Percentiles rank a stretch among this genome's conserved stretches.
Evolutionary conservation across 2,329 filamentous ascomycete species (phyloP).

Genomic region (Cladosporium halotolerans): DNA sequence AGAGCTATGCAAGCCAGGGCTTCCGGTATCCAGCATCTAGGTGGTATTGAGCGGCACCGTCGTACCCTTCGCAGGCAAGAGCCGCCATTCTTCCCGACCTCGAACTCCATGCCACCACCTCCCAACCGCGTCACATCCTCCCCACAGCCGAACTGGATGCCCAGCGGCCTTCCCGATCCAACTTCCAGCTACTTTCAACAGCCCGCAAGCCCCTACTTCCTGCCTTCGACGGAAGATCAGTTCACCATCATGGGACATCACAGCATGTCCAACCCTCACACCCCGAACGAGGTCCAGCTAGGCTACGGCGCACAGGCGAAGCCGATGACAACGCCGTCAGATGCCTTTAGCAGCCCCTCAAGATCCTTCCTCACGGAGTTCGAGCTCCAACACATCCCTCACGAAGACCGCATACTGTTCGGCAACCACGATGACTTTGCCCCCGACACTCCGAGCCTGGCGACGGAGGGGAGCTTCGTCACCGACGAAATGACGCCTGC

Average conservation of each 20-base stretch:
- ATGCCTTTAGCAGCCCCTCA: conserved; percentile 11
- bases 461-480: conserved; percentile 25
- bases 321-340: conserved; percentile 12
- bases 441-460: conserved; percentile 25
- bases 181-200: conserved; percentile 4
- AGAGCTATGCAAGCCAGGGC: conserved; percentile 3
- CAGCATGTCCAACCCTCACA: conserved; percentile 12
- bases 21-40: background rate
- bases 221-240: conserved; percentile 12
- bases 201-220: conserved; percentile 19
- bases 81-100: conserved; percentile 1
- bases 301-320: conserved; percentile 12
- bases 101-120: conserved; percentile 10
- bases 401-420: conserved; percentile 17
- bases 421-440: conserved; percentile 17
- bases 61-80: conserved; percentile 14
- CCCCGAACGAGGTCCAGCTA: conserved; percentile 7
- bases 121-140: conserved; percentile 7
- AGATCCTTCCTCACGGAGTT: conserved; percentile 9
- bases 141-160: background rate
- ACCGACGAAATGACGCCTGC: conserved; percentile 18
- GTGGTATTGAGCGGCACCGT: conserved; percentile 19
- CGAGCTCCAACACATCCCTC: conserved; percentile 17
- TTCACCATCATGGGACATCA: conserved; percentile 14
- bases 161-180: background rate